A percentile compares a stretch with the other conserved stretches of the same genome.
Evolutionary conservation across 106 monocot species (phyloP).

Genomic region (Ottelia alismoides): DNA sequence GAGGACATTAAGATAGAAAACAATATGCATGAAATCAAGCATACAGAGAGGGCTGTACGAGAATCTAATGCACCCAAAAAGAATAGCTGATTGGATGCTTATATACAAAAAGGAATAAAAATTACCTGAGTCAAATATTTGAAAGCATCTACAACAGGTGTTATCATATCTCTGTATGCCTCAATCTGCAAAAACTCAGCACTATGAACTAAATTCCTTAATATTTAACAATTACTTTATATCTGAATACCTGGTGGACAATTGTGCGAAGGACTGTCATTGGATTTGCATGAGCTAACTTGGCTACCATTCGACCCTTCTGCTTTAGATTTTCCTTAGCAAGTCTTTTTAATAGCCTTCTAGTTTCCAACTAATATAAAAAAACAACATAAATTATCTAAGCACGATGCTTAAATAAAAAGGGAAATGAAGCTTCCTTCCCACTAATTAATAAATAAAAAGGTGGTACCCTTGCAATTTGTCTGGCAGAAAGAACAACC

Average conservation of each 20-base stretch:
- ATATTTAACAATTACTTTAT: no score
- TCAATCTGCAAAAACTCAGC: constrained; percentile 55
- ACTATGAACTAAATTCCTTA: no score
- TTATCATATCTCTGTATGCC: constrained; percentile 95
- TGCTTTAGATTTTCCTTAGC: constrained; percentile 99
- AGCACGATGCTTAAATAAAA: no score
- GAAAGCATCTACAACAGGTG: constrained; percentile 98
- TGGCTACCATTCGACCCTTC: constrained; percentile 93
- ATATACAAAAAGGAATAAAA: no score
- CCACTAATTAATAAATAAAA: no score
- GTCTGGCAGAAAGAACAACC: constrained; percentile 71
- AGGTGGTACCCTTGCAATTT: constrained; percentile 67
- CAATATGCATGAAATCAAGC: no score
- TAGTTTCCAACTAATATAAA: constrained; percentile 76
- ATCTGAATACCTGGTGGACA: constrained; percentile 89
- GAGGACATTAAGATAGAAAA: no score
- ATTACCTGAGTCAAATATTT: constrained; percentile 95
- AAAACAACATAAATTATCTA: not conserved
- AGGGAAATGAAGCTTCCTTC: no score
- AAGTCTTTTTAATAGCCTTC: constrained; percentile 87
- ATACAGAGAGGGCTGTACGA: no score
- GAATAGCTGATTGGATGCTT: no score
- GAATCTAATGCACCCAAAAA: no score
- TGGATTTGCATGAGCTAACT: constrained; percentile 95
- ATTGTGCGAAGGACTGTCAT: constrained; percentile 98